These are phyloP conservation scores for Porphyra umbilicalis DNA, from an alignment of 31 red algal species.

Conservation along the genomic window DNA sequence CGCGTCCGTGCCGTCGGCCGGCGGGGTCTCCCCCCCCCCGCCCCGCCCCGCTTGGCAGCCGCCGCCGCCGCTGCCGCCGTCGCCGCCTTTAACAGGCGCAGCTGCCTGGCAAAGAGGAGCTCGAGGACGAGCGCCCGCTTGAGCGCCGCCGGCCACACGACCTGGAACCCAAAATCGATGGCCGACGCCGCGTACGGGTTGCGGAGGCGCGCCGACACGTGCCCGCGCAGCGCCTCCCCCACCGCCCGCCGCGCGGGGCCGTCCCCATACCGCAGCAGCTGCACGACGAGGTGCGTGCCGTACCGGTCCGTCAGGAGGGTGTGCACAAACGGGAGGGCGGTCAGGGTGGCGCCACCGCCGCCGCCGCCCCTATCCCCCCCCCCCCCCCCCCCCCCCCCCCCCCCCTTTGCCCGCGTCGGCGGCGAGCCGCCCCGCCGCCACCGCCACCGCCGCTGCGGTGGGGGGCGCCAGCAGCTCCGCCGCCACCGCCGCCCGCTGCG, in stretches of 20 bases:
- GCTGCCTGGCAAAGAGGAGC: constrained; percentile 43
- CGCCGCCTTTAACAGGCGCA: constrained; percentile 27
- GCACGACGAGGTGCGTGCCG: constrained; percentile 53
- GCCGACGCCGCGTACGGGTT: constrained; percentile 48
- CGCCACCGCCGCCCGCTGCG: constrained; percentile 17
- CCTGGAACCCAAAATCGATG: constrained; percentile 68
- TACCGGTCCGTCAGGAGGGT: constrained; percentile 43
- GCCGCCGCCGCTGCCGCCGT: background rate
- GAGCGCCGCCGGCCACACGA: constrained; percentile 20
- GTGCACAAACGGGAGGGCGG: background rate
- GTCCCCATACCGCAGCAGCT: constrained; percentile 41
- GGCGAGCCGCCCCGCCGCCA: background rate
- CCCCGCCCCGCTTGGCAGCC: background rate
- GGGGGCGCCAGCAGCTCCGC: constrained; percentile 32
- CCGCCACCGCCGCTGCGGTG: background rate
- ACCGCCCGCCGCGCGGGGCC: constrained; percentile 12
- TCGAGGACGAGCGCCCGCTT: constrained; percentile 42
- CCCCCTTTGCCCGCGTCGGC: background rate
- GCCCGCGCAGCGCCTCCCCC: constrained; percentile 33
- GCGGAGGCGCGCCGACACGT: constrained; percentile 26
- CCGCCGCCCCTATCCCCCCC: no score
- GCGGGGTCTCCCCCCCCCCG: no score
- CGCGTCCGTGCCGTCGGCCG: background rate
- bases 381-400: background rate
- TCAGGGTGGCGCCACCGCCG: background rate